These are phyloP conservation scores for Macrophomina phaseolina DNA, from an alignment of 2,329 filamentous ascomycete genomes.

Conservation along the genomic window DNA sequence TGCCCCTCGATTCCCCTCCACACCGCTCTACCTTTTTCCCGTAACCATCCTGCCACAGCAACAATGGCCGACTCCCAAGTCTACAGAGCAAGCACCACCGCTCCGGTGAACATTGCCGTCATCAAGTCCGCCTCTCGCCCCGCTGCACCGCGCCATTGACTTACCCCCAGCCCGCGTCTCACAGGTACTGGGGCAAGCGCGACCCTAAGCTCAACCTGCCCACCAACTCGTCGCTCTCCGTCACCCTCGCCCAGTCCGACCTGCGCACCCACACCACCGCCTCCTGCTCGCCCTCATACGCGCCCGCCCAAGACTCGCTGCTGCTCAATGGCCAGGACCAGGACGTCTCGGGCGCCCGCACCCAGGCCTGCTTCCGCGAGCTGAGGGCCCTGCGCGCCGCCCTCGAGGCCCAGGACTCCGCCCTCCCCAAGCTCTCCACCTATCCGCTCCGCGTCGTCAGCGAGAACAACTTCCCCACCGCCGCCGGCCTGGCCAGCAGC, in stretches of 20 bases:
- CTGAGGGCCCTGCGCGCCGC: conserved; percentile 77
- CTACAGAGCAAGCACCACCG: conserved; percentile 93
- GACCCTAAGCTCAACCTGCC: conserved; percentile 93
- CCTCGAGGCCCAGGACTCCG: conserved; percentile 73
- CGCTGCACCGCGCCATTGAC: conserved; percentile 29
- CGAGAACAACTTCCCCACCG: conserved; percentile 99
- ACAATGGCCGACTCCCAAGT: conserved; percentile 58
- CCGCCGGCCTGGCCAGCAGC: conserved; percentile 77
- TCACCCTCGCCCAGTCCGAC: conserved; percentile 92
- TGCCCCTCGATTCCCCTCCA: conserved; percentile 20
- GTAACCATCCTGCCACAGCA: conserved; percentile 5
- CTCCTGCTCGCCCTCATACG: conserved; percentile 78
- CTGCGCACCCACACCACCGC: conserved; percentile 96
- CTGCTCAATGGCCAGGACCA: conserved; percentile 83
- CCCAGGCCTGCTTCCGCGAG: conserved; percentile 91
- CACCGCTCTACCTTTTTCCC: conserved; percentile 8
- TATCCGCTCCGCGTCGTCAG: conserved; percentile 85
- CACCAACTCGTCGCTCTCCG: conserved; percentile 96
- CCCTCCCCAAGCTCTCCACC: conserved; percentile 80
- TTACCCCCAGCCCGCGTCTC: conserved; percentile 1
- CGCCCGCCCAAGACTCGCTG: conserved; percentile 68
- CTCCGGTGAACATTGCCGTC: conserved; percentile 96
- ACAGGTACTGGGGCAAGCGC: conserved; percentile 93
- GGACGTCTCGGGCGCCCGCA: conserved; percentile 85
- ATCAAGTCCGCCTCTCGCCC: conserved; percentile 72